Evolutionary conservation across 768 basidiomycete species (phyloP).

Genomic region (Kwoniella sp.): DNA sequence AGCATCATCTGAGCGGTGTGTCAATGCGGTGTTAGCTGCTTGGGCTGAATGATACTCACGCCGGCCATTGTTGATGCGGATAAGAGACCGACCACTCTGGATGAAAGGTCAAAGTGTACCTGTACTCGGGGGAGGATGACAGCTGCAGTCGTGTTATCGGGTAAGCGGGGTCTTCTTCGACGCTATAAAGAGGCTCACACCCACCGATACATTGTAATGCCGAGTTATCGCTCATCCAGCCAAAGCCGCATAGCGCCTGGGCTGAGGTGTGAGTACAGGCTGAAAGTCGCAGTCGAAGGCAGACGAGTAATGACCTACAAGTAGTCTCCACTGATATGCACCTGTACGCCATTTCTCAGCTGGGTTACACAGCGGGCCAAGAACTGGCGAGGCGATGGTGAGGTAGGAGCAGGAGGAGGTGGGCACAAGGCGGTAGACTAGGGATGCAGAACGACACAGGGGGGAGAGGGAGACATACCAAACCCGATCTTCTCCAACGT

Average conservation of each 20-base stretch:
- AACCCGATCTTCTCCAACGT: conserved; percentile 46
- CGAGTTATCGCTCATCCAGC: conserved; percentile 50
- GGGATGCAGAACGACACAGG: too few relatives aligned
- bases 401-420: not conserved
- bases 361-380: not conserved
- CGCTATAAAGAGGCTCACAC: conserved; percentile 10
- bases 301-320: conserved; percentile 19
- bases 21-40: not conserved
- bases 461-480: conserved; percentile 39
- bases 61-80: conserved; percentile 64
- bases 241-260: conserved; percentile 46
- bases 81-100: conserved; percentile 70
- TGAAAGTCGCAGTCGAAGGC: not conserved
- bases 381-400: not conserved
- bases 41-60: conserved; percentile 20
- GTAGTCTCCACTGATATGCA: conserved; percentile 47
- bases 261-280: not conserved
- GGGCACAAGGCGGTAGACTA: too few relatives aligned
- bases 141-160: conserved; percentile 52
- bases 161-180: too few relatives aligned
- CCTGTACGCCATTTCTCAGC: conserved; percentile 15
- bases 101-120: conserved; percentile 72
- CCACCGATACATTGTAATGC: conserved; percentile 42
- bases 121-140: conserved; percentile 96
- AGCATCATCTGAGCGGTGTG: conserved; percentile 97